Conservation (phyloP, 140 eudicot genomes). For the Bidens hawaiensis region DNA sequence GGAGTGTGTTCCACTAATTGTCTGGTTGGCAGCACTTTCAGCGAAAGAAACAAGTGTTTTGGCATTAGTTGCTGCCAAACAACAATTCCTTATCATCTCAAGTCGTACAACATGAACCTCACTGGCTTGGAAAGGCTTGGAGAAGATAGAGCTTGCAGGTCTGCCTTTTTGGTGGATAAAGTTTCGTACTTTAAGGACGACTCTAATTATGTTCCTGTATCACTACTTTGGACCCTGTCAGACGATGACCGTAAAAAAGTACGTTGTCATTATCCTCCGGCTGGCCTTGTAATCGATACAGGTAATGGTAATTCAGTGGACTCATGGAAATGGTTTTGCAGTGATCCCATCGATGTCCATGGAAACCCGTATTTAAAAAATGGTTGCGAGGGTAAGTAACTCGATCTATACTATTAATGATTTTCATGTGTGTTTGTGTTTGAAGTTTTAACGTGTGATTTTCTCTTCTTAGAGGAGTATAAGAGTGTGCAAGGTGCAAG, state of each 20-base stretch:
- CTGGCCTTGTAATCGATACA: background rate
- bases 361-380: conserved; percentile 3
- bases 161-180: conserved; percentile 2
- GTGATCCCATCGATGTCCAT: background rate
- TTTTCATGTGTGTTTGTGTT: too few relatives aligned
- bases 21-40: background rate
- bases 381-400: background rate
- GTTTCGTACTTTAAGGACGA: background rate
- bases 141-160: background rate
- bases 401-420: too few relatives aligned
- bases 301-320: background rate
- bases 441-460: background rate
- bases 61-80: conserved; percentile 1
- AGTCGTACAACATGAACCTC: background rate
- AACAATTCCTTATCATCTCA: background rate
- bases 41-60: background rate
- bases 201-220: background rate
- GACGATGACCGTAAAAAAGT: background rate
- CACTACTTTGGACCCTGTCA: background rate
- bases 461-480: background rate
- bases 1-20: conserved; percentile 21
- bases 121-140: background rate
- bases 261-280: background rate
- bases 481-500: background rate
- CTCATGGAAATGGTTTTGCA: background rate